Evolutionary conservation across 225 moss, liverwort and hornwort species (phyloP).

Genomic region (Pseudoscleropodium purum): DNA sequence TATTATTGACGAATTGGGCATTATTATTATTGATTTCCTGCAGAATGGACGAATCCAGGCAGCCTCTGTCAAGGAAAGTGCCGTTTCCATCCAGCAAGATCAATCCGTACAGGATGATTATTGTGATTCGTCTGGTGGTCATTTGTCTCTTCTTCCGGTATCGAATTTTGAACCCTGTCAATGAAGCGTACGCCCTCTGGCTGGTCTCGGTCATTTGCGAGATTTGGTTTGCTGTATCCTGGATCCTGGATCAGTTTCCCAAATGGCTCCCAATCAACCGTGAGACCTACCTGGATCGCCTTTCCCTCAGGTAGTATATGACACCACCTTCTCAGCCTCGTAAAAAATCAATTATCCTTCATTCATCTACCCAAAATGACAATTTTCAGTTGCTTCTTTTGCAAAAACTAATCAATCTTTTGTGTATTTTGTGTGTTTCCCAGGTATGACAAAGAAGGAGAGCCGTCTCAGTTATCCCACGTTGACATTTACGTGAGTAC

Average conservation of each 20-base stretch:
- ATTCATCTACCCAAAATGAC: neutral
- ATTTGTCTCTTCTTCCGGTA: conserved; percentile 80
- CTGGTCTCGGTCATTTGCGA: conserved; percentile 82
- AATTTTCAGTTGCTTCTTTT: neutral
- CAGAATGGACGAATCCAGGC: conserved; percentile 75
- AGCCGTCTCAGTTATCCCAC: conserved; percentile 47
- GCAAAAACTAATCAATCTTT: neutral
- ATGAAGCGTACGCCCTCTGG: conserved; percentile 69
- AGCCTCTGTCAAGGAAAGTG: conserved; percentile 79
- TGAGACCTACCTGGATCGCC: conserved; percentile 79
- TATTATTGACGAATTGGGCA: neutral
- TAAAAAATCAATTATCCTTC: neutral
- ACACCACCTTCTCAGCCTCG: neutral
- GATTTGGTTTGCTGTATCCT: conserved; percentile 85
- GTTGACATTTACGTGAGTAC: conserved; percentile 77
- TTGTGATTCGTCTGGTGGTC: conserved; percentile 62
- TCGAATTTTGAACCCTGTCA: conserved; percentile 68
- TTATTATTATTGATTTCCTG: neutral
- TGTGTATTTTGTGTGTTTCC: neutral
- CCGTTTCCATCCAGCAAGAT: conserved; percentile 68
- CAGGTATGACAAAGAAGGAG: conserved; percentile 63
- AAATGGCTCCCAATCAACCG: conserved; percentile 92
- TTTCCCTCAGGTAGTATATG: conserved; percentile 46
- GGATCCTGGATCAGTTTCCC: conserved; percentile 97
- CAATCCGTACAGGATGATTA: conserved; percentile 85